Percentiles rank a stretch among this genome's conserved stretches.
phyloP scores from a whole-genome alignment of 495 filamentous ascomycete species.

The Penicillium manginii region DNA sequence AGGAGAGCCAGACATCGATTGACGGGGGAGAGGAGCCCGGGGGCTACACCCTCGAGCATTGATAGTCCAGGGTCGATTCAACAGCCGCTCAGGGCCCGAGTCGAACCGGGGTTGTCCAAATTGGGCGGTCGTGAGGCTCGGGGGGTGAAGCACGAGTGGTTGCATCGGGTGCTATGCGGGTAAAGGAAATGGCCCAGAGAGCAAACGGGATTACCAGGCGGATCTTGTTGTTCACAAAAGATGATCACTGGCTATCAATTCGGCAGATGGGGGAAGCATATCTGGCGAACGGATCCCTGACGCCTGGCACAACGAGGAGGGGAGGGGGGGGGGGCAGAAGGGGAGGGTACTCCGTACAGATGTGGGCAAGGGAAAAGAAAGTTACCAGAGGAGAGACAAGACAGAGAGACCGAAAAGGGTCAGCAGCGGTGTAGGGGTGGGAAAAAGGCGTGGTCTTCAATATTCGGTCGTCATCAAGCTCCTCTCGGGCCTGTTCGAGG shows the following conservation, averaged over 20 bases:
- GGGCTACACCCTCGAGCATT: constrained; percentile 69
- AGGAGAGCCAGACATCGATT: constrained; percentile 85
- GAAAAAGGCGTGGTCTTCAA: constrained; percentile 24
- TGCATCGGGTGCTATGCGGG: constrained; percentile 44
- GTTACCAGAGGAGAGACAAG: neutral
- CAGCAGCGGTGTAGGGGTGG: constrained; percentile 17
- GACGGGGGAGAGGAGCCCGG: constrained; percentile 70
- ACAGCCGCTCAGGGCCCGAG: constrained; percentile 66
- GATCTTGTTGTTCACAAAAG: constrained; percentile 30
- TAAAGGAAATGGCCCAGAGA: constrained; percentile 20
- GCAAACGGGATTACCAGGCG: constrained; percentile 5
- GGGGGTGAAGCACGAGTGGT: constrained; percentile 53
- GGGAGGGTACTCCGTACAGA: constrained; percentile 1
- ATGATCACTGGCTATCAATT: constrained; percentile 25
- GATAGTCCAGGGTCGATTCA: constrained; percentile 70
- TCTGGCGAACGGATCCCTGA: constrained; percentile 29
- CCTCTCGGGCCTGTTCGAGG: constrained; percentile 27
- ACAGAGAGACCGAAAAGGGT: neutral
- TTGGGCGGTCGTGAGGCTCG: constrained; percentile 45
- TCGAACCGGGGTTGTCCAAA: constrained; percentile 48
- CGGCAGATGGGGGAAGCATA: constrained; percentile 39
- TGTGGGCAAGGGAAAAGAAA: neutral
- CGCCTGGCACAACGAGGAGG: constrained; percentile 1
- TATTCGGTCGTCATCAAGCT: constrained; percentile 35
- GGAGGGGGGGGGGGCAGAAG: constrained; percentile 1